Conservation (phyloP, 345 rosid species). For the Zanthoxylum bungeanum region DNA sequence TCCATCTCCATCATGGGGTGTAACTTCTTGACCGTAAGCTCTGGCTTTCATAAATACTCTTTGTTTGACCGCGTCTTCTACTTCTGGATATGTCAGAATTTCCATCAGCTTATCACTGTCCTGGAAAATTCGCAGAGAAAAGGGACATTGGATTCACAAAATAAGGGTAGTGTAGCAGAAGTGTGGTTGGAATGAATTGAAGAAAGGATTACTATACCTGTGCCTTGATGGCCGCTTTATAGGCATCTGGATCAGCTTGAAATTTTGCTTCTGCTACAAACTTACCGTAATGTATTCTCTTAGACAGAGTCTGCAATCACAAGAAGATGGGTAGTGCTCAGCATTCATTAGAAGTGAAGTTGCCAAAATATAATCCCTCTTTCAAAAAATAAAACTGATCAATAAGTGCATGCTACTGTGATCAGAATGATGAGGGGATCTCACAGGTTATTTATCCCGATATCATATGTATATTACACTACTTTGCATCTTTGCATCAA, state of each 20-base stretch:
- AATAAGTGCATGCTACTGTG: too few species aligned
- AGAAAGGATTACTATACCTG: slow-evolving; percentile 45
- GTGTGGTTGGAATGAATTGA: not conserved
- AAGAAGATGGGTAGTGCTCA: not conserved
- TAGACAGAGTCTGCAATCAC: slow-evolving; percentile 68
- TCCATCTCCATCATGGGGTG: slow-evolving; percentile 17
- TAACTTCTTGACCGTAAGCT: slow-evolving; percentile 54
- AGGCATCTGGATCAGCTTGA: slow-evolving; percentile 61
- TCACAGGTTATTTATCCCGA: not conserved
- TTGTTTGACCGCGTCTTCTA: slow-evolving; percentile 58
- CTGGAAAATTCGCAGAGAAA: slow-evolving; percentile 26
- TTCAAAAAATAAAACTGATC: not conserved
- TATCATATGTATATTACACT: not conserved
- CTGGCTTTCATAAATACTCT: slow-evolving; percentile 71
- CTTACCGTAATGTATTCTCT: slow-evolving; percentile 93
- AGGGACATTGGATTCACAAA: slow-evolving; percentile 9
- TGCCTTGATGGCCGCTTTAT: slow-evolving; percentile 59
- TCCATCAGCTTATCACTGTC: slow-evolving; percentile 49
- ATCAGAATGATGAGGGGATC: not conserved
- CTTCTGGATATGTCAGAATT: slow-evolving; percentile 48
- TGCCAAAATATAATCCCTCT: not conserved
- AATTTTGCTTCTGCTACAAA: slow-evolving; percentile 93
- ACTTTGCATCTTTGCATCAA: not conserved
- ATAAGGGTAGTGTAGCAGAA: not conserved
- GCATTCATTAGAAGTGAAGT: not conserved